Conservation (phyloP, 305 asterid genomes). For the Rubia tinctorum region DNA sequence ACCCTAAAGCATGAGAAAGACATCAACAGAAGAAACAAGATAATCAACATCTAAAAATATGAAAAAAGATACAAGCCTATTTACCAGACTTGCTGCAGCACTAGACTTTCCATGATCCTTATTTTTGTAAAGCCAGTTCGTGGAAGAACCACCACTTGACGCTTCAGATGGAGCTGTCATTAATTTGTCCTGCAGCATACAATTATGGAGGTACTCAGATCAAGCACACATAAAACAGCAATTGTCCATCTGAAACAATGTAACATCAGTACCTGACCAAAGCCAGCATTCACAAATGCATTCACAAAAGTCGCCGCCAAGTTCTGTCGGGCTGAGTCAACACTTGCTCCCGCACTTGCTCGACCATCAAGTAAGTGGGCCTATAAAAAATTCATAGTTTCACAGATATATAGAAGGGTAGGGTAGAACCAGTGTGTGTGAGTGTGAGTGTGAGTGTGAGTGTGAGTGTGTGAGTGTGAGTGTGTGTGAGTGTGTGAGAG, state of each 20-base stretch:
- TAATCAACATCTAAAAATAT: neutral
- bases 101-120: constrained; percentile 97
- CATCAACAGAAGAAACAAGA: constrained; percentile 17
- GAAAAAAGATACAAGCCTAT: constrained; percentile 16
- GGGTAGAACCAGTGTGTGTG: neutral
- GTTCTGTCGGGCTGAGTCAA: constrained; percentile 97
- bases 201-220: constrained; percentile 5
- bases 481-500: no score
- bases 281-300: constrained; percentile 99
- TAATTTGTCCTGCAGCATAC: constrained; percentile 73
- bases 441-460: no score
- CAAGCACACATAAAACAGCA: neutral
- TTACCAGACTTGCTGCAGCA: constrained; percentile 98
- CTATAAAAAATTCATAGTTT: constrained; percentile 26
- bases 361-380: constrained; percentile 98
- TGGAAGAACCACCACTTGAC: constrained; percentile 71
- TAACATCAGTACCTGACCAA: constrained; percentile 69
- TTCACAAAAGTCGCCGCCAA: constrained; percentile 98
- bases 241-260: neutral
- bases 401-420: neutral
- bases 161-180: constrained; percentile 89
- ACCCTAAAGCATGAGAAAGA: constrained; percentile 53
- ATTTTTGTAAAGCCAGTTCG: constrained; percentile 96
- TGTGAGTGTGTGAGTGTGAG: no score
- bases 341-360: constrained; percentile 86